Conservation (phyloP, 139 green algal genomes). For the Chlamydomonas schloesseri region DNA sequence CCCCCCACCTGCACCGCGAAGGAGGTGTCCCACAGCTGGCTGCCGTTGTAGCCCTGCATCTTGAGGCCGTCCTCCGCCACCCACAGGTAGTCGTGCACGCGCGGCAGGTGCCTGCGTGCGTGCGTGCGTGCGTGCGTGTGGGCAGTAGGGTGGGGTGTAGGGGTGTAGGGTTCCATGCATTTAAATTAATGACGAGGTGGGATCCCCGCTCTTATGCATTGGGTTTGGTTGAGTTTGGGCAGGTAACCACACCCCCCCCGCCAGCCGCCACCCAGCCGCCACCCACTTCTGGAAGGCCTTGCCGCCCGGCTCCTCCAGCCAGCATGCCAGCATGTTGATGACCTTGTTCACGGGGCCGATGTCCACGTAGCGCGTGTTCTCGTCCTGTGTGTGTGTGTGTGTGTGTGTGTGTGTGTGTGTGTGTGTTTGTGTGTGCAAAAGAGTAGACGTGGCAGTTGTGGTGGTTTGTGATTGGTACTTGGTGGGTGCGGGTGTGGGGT, state of each 20-base stretch:
- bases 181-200: no score
- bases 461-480: no score
- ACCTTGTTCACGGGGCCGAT: slow-evolving; percentile 99
- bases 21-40: slow-evolving; percentile 96
- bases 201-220: no score
- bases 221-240: no score
- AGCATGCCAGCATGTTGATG: slow-evolving; percentile 98
- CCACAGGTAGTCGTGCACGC: slow-evolving; percentile 96
- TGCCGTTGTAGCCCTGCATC: slow-evolving; percentile 98
- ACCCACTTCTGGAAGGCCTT: slow-evolving; percentile 86
- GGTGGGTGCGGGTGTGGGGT: no score
- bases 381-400: slow-evolving; percentile 76
- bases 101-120: slow-evolving; percentile 79
- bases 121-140: no score
- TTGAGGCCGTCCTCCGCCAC: slow-evolving; percentile 95
- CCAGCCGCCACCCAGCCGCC: no score
- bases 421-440: no score
- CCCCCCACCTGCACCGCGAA: slow-evolving; percentile 90
- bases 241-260: no score
- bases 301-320: slow-evolving; percentile 89
- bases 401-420: background rate
- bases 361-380: slow-evolving; percentile 97
- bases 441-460: no score
- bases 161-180: no score
- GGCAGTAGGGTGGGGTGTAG: no score